phyloP scores from a whole-genome alignment of 192 early-diverging fungal genomes.

The Endogone sp. region DNA sequence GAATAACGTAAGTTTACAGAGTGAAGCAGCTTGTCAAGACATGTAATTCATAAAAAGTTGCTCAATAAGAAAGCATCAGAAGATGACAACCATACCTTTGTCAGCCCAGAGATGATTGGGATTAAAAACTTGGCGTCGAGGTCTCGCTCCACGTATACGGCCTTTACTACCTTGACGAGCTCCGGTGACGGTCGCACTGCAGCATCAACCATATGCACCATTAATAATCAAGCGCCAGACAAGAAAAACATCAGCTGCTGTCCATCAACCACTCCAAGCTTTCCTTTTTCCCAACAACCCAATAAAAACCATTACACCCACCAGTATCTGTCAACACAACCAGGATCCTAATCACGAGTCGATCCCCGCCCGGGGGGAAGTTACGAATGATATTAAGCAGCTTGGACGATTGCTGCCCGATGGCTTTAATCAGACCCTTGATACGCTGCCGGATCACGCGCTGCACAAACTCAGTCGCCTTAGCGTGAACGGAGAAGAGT shows the following conservation, averaged over 20 bases:
- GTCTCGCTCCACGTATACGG: slow-evolving; percentile 44
- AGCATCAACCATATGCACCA: too few species aligned
- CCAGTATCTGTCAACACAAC: slow-evolving; percentile 60
- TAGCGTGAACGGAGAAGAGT: slow-evolving; percentile 45
- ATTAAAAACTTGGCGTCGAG: slow-evolving; percentile 67
- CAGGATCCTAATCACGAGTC: slow-evolving; percentile 59
- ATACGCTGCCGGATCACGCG: slow-evolving; percentile 54
- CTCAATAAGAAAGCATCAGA: too few species aligned
- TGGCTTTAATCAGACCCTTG: slow-evolving; percentile 58
- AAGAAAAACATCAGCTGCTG: too few species aligned
- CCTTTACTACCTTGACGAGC: slow-evolving; percentile 53
- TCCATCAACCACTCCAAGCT: neutral
- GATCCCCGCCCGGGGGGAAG: slow-evolving; percentile 71
- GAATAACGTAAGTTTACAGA: too few species aligned
- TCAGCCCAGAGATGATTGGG: slow-evolving; percentile 57
- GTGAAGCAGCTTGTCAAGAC: neutral
- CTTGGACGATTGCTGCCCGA: slow-evolving; percentile 51
- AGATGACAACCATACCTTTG: slow-evolving; percentile 40
- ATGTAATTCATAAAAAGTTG: neutral
- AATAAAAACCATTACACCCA: slow-evolving; percentile 16
- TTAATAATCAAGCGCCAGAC: too few species aligned
- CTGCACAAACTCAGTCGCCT: slow-evolving; percentile 34
- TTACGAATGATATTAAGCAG: slow-evolving; percentile 52
- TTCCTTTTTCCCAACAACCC: neutral
- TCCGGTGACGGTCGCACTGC: slow-evolving; percentile 37